Conservation (phyloP, 1,139 yeast genomes). For the Hansenula anomala region DNA sequence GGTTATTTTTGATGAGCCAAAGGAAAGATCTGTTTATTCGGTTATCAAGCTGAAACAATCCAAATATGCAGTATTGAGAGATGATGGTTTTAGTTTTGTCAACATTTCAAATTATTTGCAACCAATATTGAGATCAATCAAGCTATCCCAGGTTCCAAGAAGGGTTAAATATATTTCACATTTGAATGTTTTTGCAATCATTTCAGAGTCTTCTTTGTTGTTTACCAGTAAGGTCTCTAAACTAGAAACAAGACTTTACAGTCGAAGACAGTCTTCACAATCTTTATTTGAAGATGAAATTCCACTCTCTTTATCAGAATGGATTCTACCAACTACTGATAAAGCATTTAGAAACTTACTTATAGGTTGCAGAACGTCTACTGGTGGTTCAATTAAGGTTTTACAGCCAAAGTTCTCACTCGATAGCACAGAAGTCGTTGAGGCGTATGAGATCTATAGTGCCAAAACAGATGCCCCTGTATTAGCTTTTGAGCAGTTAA, state of each 20-base stretch:
- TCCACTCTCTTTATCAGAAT: slow-evolving; percentile 15
- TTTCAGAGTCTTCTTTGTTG: slow-evolving; percentile 25
- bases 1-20: slow-evolving; percentile 37
- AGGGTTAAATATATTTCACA: slow-evolving; percentile 32
- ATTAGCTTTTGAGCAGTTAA: slow-evolving; percentile 16
- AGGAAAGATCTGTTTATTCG: slow-evolving; percentile 24
- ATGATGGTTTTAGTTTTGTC: slow-evolving; percentile 44
- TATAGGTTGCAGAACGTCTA: slow-evolving; percentile 13
- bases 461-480: slow-evolving; percentile 23
- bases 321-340: slow-evolving; percentile 15
- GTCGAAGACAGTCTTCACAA: slow-evolving; percentile 4
- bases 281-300: slow-evolving; percentile 11
- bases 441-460: slow-evolving; percentile 12
- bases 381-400: slow-evolving; percentile 19
- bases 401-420: slow-evolving; percentile 9
- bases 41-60: slow-evolving; percentile 19
- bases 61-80: slow-evolving; percentile 36
- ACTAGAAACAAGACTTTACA: slow-evolving; percentile 6
- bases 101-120: slow-evolving; percentile 22
- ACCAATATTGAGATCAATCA: slow-evolving; percentile 27
- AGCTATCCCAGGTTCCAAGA: slow-evolving; percentile 35
- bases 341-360: slow-evolving; percentile 17
- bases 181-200: slow-evolving; percentile 33
- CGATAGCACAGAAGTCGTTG: slow-evolving; percentile 6
- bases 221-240: slow-evolving; percentile 11